These are phyloP conservation scores for Cyberlindnera lachancei DNA, from an alignment of 805 yeast species.

Conservation along the genomic window DNA sequence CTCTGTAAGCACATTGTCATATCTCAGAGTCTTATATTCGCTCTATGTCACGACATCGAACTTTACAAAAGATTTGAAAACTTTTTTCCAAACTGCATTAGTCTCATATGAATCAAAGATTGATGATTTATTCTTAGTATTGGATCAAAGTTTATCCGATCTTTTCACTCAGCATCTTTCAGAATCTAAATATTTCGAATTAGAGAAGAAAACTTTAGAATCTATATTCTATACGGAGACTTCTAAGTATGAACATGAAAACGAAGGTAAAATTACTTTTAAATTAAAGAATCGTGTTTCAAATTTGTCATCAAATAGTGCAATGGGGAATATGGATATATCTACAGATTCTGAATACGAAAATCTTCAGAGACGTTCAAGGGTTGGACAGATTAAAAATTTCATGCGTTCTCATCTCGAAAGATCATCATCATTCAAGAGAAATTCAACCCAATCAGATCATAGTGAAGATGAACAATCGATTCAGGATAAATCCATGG, in stretches of 20 bases:
- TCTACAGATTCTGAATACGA: slow-evolving; percentile 22
- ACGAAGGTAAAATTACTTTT: slow-evolving; percentile 26
- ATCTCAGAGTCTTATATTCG: slow-evolving; percentile 66
- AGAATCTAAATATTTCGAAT: slow-evolving; percentile 59
- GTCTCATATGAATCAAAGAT: slow-evolving; percentile 31
- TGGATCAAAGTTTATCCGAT: slow-evolving; percentile 71
- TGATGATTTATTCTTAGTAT: slow-evolving; percentile 35
- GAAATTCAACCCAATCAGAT: slow-evolving; percentile 5
- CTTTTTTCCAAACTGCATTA: slow-evolving; percentile 38
- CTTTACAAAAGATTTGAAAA: slow-evolving; percentile 59
- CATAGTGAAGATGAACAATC: slow-evolving; percentile 4
- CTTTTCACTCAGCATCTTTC: slow-evolving; percentile 62
- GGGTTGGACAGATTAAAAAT: slow-evolving; percentile 44
- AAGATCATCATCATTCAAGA: slow-evolving; percentile 29
- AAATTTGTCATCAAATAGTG: slow-evolving; percentile 2
- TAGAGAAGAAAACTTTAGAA: slow-evolving; percentile 64
- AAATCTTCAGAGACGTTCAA: slow-evolving; percentile 25
- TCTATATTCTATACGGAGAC: slow-evolving; percentile 26
- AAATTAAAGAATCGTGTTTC: slow-evolving; percentile 23
- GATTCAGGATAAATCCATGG: slow-evolving; percentile 13
- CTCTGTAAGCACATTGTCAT: slow-evolving; percentile 58
- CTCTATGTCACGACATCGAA: slow-evolving; percentile 52
- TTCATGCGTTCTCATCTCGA: slow-evolving; percentile 50
- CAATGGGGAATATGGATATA: slow-evolving; percentile 1
- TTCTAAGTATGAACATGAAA: slow-evolving; percentile 23